Evolutionary conservation across 495 filamentous ascomycete species (phyloP), one percentile per base, ranked within the genome.

Genomic region (Penicillium arizonense): DNA sequence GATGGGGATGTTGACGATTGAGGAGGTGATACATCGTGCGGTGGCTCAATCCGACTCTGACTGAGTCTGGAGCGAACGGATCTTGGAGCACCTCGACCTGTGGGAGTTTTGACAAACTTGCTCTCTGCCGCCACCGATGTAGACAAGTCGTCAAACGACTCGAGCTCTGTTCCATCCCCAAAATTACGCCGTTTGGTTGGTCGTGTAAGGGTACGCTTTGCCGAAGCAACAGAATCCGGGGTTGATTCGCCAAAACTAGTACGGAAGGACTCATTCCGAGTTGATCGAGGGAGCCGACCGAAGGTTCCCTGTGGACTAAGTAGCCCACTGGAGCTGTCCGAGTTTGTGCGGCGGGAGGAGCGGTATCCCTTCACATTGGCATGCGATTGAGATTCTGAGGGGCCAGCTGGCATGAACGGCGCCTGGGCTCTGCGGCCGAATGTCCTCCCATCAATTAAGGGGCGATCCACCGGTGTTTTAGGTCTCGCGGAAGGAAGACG

Each of bases 111-210:
- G 45, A 91, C 74, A 57, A 84, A 98, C 62, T 82, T 87, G 47
- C 82, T 87, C 65, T 98, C 94, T 14, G 84, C 82, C 37, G 87
- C 81, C 4, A 79, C 85, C 24, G 90, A 96, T 1, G 90, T 97
- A 11, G 95, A 95, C 44, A 98, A 74, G 71, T 98, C 94, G 59
- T 97, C 94, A 66, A 98, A 97, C 11, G 80, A 82, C 52, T 97
- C 93, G 26, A 98, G 73, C 67, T 98, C 94, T 35, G 82, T 88
- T 18, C 94, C 94, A 70, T 96, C 90, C 4, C 94, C 94, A 71
- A 93, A 98, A 61, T 90, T 84, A 28, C 86, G 83, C 49, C 83
- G 78, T 35, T 83, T 81, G 24, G 83, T 82, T 3, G 91, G 92
- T 65, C 87, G 85, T 53, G 80, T 89, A 36, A 96, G 71, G 23